Conservation (phyloP, 148 eudicot species). For the Rhododendron vialii region DNA sequence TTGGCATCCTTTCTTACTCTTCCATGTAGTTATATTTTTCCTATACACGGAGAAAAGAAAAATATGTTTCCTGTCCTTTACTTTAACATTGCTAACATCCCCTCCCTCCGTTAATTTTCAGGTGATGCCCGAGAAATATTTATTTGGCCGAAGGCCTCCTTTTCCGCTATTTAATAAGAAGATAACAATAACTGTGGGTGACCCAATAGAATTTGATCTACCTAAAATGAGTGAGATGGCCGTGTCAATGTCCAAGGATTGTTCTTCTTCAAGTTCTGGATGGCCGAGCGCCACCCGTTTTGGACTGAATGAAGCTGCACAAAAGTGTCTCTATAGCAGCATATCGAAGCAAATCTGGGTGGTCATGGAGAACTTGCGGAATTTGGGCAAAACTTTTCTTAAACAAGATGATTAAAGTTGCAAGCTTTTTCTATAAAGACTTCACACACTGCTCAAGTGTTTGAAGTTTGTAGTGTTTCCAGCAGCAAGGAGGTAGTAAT, state of each 20-base stretch:
- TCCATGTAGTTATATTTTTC: not conserved
- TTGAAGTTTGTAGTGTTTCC: not conserved
- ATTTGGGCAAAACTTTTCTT: constrained; percentile 26
- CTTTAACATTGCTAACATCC: not conserved
- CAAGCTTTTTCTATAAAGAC: not conserved
- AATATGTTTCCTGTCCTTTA: not conserved
- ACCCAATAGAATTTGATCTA: constrained; percentile 77
- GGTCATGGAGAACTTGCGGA: constrained; percentile 66
- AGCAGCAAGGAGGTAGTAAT: not conserved
- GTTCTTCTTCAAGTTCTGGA: constrained; percentile 34
- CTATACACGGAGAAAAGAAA: not conserved
- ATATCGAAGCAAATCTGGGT: constrained; percentile 71
- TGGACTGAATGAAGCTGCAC: constrained; percentile 75
- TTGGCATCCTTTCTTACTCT: not conserved
- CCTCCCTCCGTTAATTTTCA: constrained; percentile 15
- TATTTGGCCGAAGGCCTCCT: constrained; percentile 73
- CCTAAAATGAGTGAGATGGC: constrained; percentile 59
- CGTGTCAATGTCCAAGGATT: constrained; percentile 32
- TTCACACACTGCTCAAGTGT: not conserved
- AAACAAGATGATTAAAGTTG: constrained; percentile 9
- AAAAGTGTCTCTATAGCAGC: constrained; percentile 56
- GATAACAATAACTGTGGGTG: constrained; percentile 63
- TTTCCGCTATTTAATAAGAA: constrained; percentile 66
- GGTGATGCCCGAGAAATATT: constrained; percentile 95
- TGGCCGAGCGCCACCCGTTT: constrained; percentile 47